Evolutionary conservation across 2,329 filamentous ascomycete species (phyloP).

Genomic region (Periconia sp.): DNA sequence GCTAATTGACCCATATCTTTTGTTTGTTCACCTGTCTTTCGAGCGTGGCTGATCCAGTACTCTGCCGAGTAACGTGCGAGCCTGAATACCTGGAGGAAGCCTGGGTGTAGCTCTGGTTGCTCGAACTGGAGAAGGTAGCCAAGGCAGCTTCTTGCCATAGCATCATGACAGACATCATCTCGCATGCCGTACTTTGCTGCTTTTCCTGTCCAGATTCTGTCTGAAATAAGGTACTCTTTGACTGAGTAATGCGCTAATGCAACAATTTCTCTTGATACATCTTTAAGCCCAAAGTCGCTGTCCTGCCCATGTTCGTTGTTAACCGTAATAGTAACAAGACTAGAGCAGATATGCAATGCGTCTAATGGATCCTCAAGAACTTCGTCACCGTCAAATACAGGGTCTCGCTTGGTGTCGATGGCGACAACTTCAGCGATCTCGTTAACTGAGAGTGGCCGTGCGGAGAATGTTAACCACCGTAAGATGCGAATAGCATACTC

Average conservation of each 20-base stretch:
- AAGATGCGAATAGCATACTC: slow-evolving; percentile 14
- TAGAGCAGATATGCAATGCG: slow-evolving; percentile 28
- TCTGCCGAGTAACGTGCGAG: slow-evolving; percentile 23
- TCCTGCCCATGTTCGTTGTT: slow-evolving; percentile 1
- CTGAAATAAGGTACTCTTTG: slow-evolving; percentile 32
- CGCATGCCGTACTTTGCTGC: slow-evolving; percentile 17
- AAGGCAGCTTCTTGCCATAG: slow-evolving; percentile 21
- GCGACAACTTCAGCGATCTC: slow-evolving; percentile 17
- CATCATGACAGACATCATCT: slow-evolving; percentile 9
- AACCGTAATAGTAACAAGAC: slow-evolving; percentile 28
- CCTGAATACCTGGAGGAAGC: slow-evolving; percentile 6
- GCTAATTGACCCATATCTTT: slow-evolving; percentile 3
- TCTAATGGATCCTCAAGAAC: slow-evolving; percentile 33
- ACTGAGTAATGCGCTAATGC: slow-evolving; percentile 35
- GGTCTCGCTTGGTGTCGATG: slow-evolving; percentile 20
- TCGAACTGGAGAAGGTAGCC: slow-evolving; percentile 24
- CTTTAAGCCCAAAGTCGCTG: background rate
- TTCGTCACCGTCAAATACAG: slow-evolving; percentile 32
- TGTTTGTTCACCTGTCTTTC: slow-evolving; percentile 8
- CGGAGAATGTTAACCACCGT: slow-evolving; percentile 15
- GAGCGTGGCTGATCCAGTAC: slow-evolving; percentile 21
- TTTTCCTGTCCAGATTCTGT: slow-evolving; percentile 8
- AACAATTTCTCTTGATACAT: slow-evolving; percentile 6
- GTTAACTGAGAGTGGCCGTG: slow-evolving; percentile 11
- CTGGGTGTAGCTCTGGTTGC: background rate